Percentiles rank a stretch among this genome's conserved stretches.
Evolutionary conservation across 73 alveolate genomes (phyloP).

Genomic region (Paramecium biaurelia): DNA sequence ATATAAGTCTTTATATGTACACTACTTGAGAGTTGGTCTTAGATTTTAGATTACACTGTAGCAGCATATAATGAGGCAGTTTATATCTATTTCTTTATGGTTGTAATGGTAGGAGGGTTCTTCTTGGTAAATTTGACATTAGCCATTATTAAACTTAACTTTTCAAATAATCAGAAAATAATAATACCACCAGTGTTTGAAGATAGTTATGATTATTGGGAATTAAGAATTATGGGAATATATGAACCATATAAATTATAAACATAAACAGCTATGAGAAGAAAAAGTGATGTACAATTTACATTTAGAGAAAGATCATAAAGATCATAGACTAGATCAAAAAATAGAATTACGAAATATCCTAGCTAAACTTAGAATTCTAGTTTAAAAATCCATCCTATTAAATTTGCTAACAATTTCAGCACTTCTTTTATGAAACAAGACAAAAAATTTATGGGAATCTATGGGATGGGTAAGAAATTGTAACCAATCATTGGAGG

Average conservation of each 20-base stretch:
- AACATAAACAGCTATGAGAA: background rate
- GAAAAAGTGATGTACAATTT: background rate
- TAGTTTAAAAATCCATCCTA: background rate
- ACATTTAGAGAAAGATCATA: background rate
- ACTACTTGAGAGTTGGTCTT: slow-evolving; percentile 92
- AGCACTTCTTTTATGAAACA: background rate
- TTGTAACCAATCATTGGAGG: background rate
- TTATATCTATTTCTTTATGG: slow-evolving; percentile 73
- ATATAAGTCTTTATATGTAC: slow-evolving; percentile 74
- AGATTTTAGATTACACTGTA: background rate
- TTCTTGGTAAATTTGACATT: slow-evolving; percentile 85
- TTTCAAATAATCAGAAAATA: background rate
- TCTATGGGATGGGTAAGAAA: slow-evolving; percentile 1
- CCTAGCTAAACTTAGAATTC: background rate
- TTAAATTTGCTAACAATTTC: background rate
- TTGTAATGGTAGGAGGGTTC: slow-evolving; percentile 86
- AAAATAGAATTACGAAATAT: background rate
- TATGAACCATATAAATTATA: background rate
- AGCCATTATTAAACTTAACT: slow-evolving; percentile 89
- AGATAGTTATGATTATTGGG: slow-evolving; percentile 31
- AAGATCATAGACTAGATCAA: background rate
- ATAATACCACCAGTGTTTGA: background rate
- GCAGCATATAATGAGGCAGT: background rate
- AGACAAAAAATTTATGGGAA: slow-evolving; percentile 9
- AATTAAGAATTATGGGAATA: background rate